phyloP scores from a whole-genome alignment of 805 yeast species.

The Maudiozyma serrabonitensis region DNA sequence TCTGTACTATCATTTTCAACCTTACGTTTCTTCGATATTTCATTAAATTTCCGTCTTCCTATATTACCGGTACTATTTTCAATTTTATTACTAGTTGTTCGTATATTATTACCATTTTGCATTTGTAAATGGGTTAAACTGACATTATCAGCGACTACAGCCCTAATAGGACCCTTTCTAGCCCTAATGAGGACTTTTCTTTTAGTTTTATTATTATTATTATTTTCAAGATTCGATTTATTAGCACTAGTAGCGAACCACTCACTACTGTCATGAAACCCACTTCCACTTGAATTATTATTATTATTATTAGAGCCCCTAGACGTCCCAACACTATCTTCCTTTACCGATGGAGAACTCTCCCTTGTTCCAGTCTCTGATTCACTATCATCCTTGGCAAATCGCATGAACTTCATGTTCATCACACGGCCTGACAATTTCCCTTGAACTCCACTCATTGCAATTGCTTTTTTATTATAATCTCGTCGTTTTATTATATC shows the following conservation, averaged over 20 bases:
- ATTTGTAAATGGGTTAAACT: conserved; percentile 1
- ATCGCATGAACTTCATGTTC: conserved; percentile 73
- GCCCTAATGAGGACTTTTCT: neutral
- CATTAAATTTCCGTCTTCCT: conserved; percentile 2
- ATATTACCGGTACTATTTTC: neutral
- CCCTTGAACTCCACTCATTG: conserved; percentile 23
- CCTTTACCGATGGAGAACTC: neutral
- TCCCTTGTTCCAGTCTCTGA: neutral
- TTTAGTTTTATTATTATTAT: conserved; percentile 29
- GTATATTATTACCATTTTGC: neutral
- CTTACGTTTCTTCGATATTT: neutral
- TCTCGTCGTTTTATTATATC: too few species aligned
- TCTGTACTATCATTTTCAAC: conserved; percentile 28
- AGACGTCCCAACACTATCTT: neutral
- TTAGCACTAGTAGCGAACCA: conserved; percentile 8
- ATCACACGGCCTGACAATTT: conserved; percentile 57
- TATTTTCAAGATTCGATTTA: conserved; percentile 20
- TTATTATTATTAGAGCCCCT: neutral
- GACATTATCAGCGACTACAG: conserved; percentile 4
- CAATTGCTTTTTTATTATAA: too few species aligned
- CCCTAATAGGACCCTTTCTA: neutral
- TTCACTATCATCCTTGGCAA: conserved; percentile 30
- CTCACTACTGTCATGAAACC: conserved; percentile 15
- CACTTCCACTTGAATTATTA: neutral
- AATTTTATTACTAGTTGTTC: neutral